phyloP scores from a whole-genome alignment of 225 moss, liverwort and hornwort species.

The Asterella californica region DNA sequence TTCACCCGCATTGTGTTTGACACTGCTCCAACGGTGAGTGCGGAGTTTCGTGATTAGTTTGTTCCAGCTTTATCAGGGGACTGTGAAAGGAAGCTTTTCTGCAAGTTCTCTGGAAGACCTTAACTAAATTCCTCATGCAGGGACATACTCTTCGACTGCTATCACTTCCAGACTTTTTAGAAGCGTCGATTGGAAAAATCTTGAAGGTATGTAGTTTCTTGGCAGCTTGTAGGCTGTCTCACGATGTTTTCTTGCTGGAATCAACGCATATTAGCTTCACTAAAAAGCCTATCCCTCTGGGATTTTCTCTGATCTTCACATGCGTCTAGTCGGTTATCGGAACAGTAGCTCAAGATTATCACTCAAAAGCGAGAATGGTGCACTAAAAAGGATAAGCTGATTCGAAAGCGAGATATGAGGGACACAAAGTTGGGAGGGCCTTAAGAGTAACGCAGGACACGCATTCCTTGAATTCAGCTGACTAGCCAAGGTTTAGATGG shows the following conservation, averaged over 20 bases:
- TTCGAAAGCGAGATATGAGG: no score
- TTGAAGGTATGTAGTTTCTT: slow-evolving; percentile 52
- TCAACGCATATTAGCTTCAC: no score
- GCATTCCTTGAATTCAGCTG: no score
- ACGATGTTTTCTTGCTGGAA: neutral
- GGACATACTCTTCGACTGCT: slow-evolving; percentile 87
- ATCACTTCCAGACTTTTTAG: slow-evolving; percentile 89
- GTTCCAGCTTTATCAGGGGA: neutral
- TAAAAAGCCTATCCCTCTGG: no score
- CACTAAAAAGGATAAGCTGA: no score
- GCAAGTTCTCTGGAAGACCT: neutral
- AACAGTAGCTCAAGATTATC: neutral
- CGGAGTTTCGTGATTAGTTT: neutral
- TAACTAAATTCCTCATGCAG: slow-evolving; percentile 31
- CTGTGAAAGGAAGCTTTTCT: neutral
- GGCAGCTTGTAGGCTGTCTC: neutral
- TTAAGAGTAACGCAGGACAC: no score
- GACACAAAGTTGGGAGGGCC: no score
- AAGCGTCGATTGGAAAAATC: slow-evolving; percentile 90
- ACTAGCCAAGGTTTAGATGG: no score
- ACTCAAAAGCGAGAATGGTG: no score
- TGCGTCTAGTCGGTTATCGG: neutral
- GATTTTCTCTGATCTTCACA: no score
- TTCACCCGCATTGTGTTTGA: slow-evolving; percentile 87
- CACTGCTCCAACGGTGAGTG: slow-evolving; percentile 87